Evolutionary conservation across 139 green algal genomes (phyloP), one percentile per base, ranked within the genome.

Genomic region (Klebsormidium nitens): DNA sequence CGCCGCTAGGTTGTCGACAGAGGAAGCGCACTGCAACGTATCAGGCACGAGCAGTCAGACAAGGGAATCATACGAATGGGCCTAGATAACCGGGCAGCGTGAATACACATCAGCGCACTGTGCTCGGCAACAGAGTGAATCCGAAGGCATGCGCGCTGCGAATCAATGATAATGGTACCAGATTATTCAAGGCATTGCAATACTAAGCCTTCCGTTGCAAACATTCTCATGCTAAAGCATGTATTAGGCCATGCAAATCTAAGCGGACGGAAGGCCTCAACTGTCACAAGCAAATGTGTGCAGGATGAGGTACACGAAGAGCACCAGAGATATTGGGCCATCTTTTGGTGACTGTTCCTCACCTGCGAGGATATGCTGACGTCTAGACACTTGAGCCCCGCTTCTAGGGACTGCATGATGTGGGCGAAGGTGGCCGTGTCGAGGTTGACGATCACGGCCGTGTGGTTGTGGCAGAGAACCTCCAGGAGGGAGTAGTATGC

Each of bases 401-500:
- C 64, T 42, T 97, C 90, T 56, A 98, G 75, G 29, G 80, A 87
- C 35, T 58, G 72, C 32, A 97, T 67, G 32, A 98, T 44, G 84
- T 90, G 91, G 2, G 59, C 76, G 78, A 98, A 97, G 29, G 91
- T 97, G 57, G 74, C 58, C 2, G 68, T 82, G 81, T 95, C 87
- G 37, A 84, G 75, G 6, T 59, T 69, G 19, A 84, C 83, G 29
- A 89, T 76, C 34, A 87, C 69, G 36, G 55, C 36, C 5, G 83
- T 83, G 77, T 95, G 90, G 52, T 82, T 85, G 68, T 91, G 85
- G 46, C 86, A 91, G 14, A 97, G 85, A 59, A 93, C 87, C 71
- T 98, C 93, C 42, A 95, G 55, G 23, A 96, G 82, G n/a, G 78
- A 75, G 69, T 91, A 96, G 77, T 91, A 95, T 5, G 91, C 82